Evolutionary conservation across 305 asterid genomes (phyloP), one percentile per base, ranked within the genome.

Genomic region (Solanum hybrid): DNA sequence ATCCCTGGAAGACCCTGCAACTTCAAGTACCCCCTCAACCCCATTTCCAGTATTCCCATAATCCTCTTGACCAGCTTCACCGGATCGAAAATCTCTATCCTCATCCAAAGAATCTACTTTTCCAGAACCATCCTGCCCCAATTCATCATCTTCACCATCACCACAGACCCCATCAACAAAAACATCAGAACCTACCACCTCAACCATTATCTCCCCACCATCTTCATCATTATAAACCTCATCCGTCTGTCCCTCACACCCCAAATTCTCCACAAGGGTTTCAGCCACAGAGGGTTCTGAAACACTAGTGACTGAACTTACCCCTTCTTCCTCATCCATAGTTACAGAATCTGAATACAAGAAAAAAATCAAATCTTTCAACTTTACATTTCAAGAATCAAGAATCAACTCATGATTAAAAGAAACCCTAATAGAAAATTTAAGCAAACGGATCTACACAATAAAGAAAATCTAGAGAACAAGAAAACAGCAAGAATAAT

Each of bases 121-220:
- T 80, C 64, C 91, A 36, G 36, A 84, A 40, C 40, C 93, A 84
- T 86, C 90, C 37, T 90, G 89, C 42, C 61, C 87, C 88, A 91
- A 57, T 26, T 81, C 92, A 57, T 76, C 92, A 89, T 34, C 89
- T 5, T 89, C 84, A 31, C 95, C 87, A 7, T 89, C 84, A 33
- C 95, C 95, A 92, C 95, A 86, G 24, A 95, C 89, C 76, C 98
- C 98, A 93, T 96, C 98, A 73, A 97, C 96, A 92, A 90, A 93
- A 89, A 96, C 95, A 93, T 97, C 96, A 36, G 99, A 93, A 73
- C 96, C 97, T 90, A 95, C 98, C 90, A 95, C 90, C 90, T 95
- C 98, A 31, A 95, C 95, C 98, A 97, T 95, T 87, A 95, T 90
- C 92, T 95, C 98, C 87, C 89, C 96, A 14, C 91, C 96, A 81